phyloP scores from a whole-genome alignment of 2,329 filamentous ascomycete species.

The Aspergillus brasiliensis region DNA sequence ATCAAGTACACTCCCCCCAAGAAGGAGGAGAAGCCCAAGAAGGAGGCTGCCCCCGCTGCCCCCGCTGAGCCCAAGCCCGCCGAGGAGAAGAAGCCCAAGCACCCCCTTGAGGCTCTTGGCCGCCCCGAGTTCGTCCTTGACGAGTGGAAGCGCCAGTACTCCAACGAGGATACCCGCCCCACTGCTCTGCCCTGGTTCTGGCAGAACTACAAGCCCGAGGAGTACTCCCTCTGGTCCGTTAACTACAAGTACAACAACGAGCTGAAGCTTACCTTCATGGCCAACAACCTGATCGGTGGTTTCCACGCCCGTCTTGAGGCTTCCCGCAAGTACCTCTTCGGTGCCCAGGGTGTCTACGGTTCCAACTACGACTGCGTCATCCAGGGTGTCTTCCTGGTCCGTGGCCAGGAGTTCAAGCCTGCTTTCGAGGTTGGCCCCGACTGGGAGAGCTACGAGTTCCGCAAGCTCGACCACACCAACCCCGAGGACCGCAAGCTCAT shows the following conservation, averaged over 20 bases:
- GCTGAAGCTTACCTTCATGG: slow-evolving; percentile 98
- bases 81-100: slow-evolving; percentile 83
- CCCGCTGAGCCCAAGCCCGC: slow-evolving; percentile 59
- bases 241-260: slow-evolving; percentile 99
- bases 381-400: slow-evolving; percentile 90
- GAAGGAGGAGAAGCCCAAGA: slow-evolving; percentile 69
- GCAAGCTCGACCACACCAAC: slow-evolving; percentile 89
- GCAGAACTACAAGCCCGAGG: slow-evolving; percentile 89
- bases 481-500: slow-evolving; percentile 82
- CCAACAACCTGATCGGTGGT: slow-evolving; percentile 95
- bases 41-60: slow-evolving; percentile 69
- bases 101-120: slow-evolving; percentile 84
- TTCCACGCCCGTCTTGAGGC: slow-evolving; percentile 97
- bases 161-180: slow-evolving; percentile 83
- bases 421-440: slow-evolving; percentile 98
- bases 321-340: slow-evolving; percentile 98
- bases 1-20: slow-evolving; percentile 74
- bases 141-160: slow-evolving; percentile 99
- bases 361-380: slow-evolving; percentile 86
- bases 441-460: slow-evolving; percentile 94
- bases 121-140: slow-evolving; percentile 81
- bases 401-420: slow-evolving; percentile 80
- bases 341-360: slow-evolving; percentile 85
- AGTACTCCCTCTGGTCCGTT: slow-evolving; percentile 93
- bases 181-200: slow-evolving; percentile 96